These are phyloP conservation scores for Pseudomassariella vexata DNA, from an alignment of 2,329 filamentous ascomycete genomes.

Conservation along the genomic window DNA sequence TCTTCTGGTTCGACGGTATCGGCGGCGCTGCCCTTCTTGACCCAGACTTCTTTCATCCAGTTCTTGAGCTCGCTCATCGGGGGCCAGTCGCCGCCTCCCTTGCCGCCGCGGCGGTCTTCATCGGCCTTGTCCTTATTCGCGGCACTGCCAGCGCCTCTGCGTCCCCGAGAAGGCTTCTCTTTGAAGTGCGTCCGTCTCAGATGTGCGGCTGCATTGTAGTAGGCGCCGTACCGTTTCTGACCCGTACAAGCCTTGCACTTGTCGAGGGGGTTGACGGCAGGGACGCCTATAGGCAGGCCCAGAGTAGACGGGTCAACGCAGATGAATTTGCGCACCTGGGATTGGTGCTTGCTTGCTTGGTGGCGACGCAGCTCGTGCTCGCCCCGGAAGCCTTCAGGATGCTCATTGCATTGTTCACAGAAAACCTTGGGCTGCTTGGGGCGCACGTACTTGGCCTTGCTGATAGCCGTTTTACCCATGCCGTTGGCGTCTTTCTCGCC, in stretches of 20 bases:
- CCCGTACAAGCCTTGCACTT: constrained; percentile 80
- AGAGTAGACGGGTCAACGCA: constrained; percentile 46
- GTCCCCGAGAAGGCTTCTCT: constrained; percentile 46
- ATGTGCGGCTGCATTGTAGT: constrained; percentile 94
- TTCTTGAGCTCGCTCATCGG: constrained; percentile 51
- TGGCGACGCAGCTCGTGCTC: constrained; percentile 76
- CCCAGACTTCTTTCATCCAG: constrained; percentile 53
- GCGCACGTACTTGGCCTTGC: constrained; percentile 46
- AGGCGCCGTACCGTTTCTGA: constrained; percentile 77
- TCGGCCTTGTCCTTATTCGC: constrained; percentile 31
- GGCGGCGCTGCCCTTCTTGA: constrained; percentile 25
- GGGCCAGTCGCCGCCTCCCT: constrained; percentile 48
- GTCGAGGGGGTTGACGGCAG: constrained; percentile 57
- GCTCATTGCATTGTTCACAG: constrained; percentile 64
- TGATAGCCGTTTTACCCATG: constrained; percentile 37
- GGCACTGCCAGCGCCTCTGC: no score
- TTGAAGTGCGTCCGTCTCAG: constrained; percentile 85
- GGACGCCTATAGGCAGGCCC: constrained; percentile 36
- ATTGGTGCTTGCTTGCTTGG: constrained; percentile 58
- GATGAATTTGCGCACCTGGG: constrained; percentile 48
- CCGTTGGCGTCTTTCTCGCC: constrained; percentile 32
- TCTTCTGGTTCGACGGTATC: constrained; percentile 20
- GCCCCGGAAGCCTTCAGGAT: constrained; percentile 75
- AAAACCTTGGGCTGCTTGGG: constrained; percentile 66
- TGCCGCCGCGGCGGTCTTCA: constrained; percentile 49